Conservation (phyloP, 257 asterid genomes). For the Solanum sparsipilum region DNA sequence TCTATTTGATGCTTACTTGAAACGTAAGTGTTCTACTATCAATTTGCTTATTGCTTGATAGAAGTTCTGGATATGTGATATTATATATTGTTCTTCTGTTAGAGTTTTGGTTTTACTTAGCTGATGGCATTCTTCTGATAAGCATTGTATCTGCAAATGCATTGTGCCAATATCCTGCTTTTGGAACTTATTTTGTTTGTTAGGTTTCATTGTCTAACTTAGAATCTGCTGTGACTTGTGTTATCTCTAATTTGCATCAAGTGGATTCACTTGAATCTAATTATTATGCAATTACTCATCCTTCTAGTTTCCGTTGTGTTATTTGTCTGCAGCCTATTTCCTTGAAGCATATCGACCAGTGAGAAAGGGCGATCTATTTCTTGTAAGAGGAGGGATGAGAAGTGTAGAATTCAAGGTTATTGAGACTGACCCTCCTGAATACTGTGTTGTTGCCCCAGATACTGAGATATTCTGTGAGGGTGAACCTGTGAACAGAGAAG, state of each 20-base stretch:
- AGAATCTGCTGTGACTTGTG: neutral
- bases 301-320: neutral
- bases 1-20: conserved; percentile 61
- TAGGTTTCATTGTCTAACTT: neutral
- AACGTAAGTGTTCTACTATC: conserved; percentile 37
- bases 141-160: neutral
- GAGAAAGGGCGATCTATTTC: conserved; percentile 73
- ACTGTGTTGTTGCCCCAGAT: conserved; percentile 82
- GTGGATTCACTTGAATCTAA: neutral
- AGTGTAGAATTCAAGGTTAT: conserved; percentile 69
- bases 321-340: conserved; percentile 49
- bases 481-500: conserved; percentile 70
- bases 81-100: neutral
- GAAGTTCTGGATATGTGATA: neutral
- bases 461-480: conserved; percentile 88
- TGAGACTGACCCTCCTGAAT: conserved; percentile 71
- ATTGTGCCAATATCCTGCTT: neutral
- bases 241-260: neutral
- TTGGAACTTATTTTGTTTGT: neutral
- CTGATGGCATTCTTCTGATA: neutral
- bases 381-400: conserved; percentile 87
- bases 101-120: neutral
- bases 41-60: neutral
- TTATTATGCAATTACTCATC: neutral
- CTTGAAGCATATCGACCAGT: conserved; percentile 75